Evolutionary conservation across 192 early-diverging fungal species (phyloP).

Genomic region (Lunasporangiospora selenospora): DNA sequence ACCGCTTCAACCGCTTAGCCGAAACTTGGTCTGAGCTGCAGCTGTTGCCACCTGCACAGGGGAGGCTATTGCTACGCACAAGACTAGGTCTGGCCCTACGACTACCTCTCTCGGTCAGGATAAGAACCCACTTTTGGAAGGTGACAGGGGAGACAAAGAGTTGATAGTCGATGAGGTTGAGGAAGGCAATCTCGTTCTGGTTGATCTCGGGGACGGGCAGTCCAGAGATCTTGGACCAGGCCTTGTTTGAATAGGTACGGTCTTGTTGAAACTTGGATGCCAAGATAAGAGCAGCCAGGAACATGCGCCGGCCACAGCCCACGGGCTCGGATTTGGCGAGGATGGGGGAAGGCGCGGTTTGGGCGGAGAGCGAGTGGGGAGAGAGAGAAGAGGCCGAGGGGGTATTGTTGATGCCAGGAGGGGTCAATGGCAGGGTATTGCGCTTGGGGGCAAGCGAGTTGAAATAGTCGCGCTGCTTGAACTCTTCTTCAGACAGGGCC

Average conservation of each 20-base stretch:
- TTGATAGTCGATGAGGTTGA: constrained; percentile 77
- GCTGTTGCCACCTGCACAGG: too few species aligned
- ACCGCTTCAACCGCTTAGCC: too few species aligned
- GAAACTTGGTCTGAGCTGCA: too few species aligned
- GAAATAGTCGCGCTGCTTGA: constrained; percentile 37
- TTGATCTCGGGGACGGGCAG: constrained; percentile 79
- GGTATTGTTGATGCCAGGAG: constrained; percentile 5
- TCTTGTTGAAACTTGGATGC: constrained; percentile 90
- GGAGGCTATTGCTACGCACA: neutral
- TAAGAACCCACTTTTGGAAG: constrained; percentile 67
- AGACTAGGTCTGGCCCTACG: constrained; percentile 5
- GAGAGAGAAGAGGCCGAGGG: constrained; percentile 22
- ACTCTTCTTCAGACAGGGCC: constrained; percentile 12
- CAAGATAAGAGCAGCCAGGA: constrained; percentile 81
- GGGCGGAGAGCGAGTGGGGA: constrained; percentile 24
- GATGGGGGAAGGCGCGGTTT: constrained; percentile 34
- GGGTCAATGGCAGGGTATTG: constrained; percentile 43
- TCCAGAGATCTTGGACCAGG: constrained; percentile 88
- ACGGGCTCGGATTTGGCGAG: constrained; percentile 58
- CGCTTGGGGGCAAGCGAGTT: constrained; percentile 18
- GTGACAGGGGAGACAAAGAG: constrained; percentile 67
- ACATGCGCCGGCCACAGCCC: constrained; percentile 81
- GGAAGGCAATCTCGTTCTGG: constrained; percentile 80
- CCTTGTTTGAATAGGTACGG: constrained; percentile 81
- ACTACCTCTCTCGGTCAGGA: constrained; percentile 43